Evolutionary conservation across 306 rosid species (phyloP).

Genomic region (Pyrus bretschneideri): DNA sequence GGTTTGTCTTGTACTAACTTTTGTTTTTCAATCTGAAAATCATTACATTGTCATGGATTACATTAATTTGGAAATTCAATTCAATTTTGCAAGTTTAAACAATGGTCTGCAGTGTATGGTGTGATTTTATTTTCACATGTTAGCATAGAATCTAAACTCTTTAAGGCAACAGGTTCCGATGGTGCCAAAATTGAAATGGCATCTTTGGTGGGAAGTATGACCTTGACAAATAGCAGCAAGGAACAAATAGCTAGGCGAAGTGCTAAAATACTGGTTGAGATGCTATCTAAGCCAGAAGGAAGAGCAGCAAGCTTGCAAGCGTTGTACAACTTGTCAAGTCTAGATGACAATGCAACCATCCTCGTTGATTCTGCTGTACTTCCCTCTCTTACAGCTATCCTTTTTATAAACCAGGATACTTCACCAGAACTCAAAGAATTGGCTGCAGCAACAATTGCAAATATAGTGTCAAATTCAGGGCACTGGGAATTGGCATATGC

Average conservation of each 20-base stretch:
- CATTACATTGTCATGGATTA: background rate
- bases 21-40: background rate
- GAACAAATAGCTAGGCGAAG: constrained; percentile 53
- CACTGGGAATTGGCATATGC: constrained; percentile 61
- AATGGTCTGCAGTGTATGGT: too few species aligned
- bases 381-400: constrained; percentile 40
- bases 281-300: constrained; percentile 42
- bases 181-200: constrained; percentile 50
- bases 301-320: constrained; percentile 49
- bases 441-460: constrained; percentile 49
- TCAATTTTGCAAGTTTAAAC: too few species aligned
- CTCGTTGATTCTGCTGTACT: constrained; percentile 41
- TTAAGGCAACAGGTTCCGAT: constrained; percentile 40
- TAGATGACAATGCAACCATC: constrained; percentile 51
- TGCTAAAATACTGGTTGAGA: constrained; percentile 36
- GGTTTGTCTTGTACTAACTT: constrained; percentile 20
- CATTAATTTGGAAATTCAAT: background rate
- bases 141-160: constrained; percentile 2
- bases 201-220: constrained; percentile 46
- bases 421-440: constrained; percentile 32
- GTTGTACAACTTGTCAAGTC: constrained; percentile 45
- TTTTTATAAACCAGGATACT: constrained; percentile 28
- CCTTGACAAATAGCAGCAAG: constrained; percentile 49
- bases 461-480: constrained; percentile 53
- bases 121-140: background rate